Base-by-base conservation (phyloP, 1,284 basidiomycete genomes). In the Ustilago sp. region DNA sequence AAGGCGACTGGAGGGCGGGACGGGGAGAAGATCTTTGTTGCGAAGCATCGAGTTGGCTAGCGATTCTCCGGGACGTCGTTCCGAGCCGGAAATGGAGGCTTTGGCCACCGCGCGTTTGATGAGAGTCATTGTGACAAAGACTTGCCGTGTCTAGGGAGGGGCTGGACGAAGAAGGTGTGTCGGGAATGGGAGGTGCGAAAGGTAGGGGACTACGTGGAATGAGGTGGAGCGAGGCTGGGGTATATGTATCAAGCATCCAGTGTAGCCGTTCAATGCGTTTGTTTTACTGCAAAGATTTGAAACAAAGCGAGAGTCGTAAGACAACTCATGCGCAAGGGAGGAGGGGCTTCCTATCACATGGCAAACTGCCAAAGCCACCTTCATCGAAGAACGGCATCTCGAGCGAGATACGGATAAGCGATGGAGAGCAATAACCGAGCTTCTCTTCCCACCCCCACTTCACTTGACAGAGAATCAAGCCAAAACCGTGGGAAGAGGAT, bases 21-120 rank as follows among this genome's bases (percentile, higher is more conserved):
- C 80, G 38, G 82, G 82, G 8, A 69, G 63, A 19, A 83, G 61
- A 59, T 83, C 82, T 32, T 62, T 59, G 51, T 83, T 83, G 50
- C 70, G 69, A 48, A 79, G 66, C 74, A 78, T 66, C 17, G 61
- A 54, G 38, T 59, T 59, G 32, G 64, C 63, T n/a, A 65, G 59
- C 56, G 67, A 68, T 59, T 74, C 71, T 38, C 75, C 71, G 9
- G 67, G 68, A 0, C 71, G 68, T 1, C 71, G 68, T 48, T 77
- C 75, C 43, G 67, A 68, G 45, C 70, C 71, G 28, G 63, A 60
- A 54, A 77, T 77, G 52, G 62, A 32, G n/a, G 63, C 69, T 8
- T 69, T 69, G 50, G 59, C 59, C 59, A 73, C 61, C 54, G 63
- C 55, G 47, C 64, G 57, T 39, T 64, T 67, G 54, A 74, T 17